Base-by-base conservation (phyloP, 2,329 filamentous ascomycete species). In the Colletotrichum cuscutae region DNA sequence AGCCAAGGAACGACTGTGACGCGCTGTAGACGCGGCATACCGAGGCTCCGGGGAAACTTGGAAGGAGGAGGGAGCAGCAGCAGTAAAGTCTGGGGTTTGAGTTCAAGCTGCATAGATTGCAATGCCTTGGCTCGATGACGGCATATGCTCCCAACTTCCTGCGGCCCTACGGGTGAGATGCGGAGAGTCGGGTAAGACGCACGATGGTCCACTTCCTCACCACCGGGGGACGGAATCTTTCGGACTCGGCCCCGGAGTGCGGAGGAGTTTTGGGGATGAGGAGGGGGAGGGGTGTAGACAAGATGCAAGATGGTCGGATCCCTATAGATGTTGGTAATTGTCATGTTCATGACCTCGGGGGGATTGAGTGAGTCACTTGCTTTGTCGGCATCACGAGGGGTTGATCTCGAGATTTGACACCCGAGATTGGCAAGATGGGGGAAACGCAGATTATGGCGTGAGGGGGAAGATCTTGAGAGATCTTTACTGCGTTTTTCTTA, bases 391-490 rank as follows among this genome's bases (percentile, higher is more conserved):
- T 62, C 59, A 62, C 59, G 24, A 19, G 59, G n/a, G n/a, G 37
- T 26, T 32, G 19, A 32, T 49, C 37, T 57, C 19, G 24, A 57
- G 52, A 26, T 42, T 37, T 9, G 57, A 37, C 37, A 42, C 37
- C 37, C 4, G 37, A 8, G 37, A 42, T 42, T 15, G 37, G 13
- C 37, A 42, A 58, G 60, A 57, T 63, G 60, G 19, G 15, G 22
- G 32, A 5, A 46, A 70, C 66, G 53, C 42, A 70, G 68, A 60
- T 66, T 65, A 54, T 70, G 68, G 62, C 62, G 68, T 42, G 3
- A 26, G 11, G 19, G 26, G 11, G 19, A 15, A 26, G 59, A 32
- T 15, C 42, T 49, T n/a, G 64, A 35, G 24, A 42, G 59, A 32
- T 15, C 42, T 49, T 49, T 53, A 35, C 64, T 30, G 56, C 26